phyloP scores from a whole-genome alignment of 139 green algal species.

The Chlamydomonas sp. region DNA sequence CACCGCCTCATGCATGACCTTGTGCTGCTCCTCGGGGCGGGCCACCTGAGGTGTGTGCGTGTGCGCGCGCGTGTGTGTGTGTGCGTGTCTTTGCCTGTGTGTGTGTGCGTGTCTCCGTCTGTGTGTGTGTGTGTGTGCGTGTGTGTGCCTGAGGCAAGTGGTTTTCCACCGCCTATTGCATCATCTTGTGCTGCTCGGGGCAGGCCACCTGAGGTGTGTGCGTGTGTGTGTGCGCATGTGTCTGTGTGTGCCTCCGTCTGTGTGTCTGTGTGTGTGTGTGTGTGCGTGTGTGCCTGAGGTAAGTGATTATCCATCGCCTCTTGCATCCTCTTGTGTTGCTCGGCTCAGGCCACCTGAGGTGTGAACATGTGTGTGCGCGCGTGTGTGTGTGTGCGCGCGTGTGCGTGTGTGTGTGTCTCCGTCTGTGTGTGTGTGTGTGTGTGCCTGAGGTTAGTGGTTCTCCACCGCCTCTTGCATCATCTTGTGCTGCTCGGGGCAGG shows the following conservation, averaged over 20 bases:
- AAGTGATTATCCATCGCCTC: constrained; percentile 96
- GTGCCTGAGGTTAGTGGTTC: constrained; percentile 61
- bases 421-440: no score
- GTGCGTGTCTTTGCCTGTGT: background rate
- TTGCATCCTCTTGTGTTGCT: constrained; percentile 80
- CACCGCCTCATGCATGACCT: constrained; percentile 88
- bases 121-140: no score
- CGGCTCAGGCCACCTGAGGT: constrained; percentile 39
- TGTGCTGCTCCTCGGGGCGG: constrained; percentile 66
- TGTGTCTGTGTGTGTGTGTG: no score
- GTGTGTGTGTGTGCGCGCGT: background rate
- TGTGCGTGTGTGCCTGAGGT: constrained; percentile 66
- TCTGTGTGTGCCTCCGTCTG: no score
- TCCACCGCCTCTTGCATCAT: constrained; percentile 78
- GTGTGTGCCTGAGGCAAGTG: constrained; percentile 64
- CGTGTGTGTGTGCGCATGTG: no score
- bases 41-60: constrained; percentile 23
- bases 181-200: constrained; percentile 68
- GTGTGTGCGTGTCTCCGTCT: background rate
- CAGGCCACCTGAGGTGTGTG: constrained; percentile 31
- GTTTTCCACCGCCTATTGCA: constrained; percentile 83
- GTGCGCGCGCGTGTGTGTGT: no score
- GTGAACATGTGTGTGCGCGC: background rate
- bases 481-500: constrained; percentile 63
- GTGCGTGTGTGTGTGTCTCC: background rate